Percentiles rank a stretch among this genome's conserved stretches.
These are phyloP conservation scores for Pulveroboletus sp. DNA, from an alignment of 768 basidiomycete genomes.

Conservation along the genomic window DNA sequence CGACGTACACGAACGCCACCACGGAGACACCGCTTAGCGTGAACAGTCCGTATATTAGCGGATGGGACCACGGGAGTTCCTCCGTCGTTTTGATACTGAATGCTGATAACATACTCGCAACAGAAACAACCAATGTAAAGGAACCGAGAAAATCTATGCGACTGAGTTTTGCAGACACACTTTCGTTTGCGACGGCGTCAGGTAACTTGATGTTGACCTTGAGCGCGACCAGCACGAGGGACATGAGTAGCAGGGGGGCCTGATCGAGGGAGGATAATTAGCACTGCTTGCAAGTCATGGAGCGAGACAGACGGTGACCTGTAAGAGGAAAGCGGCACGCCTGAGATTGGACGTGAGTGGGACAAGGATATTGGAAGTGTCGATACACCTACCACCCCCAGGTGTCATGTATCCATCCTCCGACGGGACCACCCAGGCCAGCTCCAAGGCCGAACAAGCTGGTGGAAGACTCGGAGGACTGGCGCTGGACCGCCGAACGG, in stretches of 20 bases:
- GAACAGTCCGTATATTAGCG: slow-evolving; percentile 66
- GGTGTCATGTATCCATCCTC: slow-evolving; percentile 80
- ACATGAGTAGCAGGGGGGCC: slow-evolving; percentile 72
- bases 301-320: slow-evolving; percentile 43
- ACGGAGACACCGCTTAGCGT: slow-evolving; percentile 49
- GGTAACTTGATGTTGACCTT: slow-evolving; percentile 79
- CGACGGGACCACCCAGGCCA: slow-evolving; percentile 73
- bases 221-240: slow-evolving; percentile 61
- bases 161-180: slow-evolving; percentile 56
- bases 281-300: background rate
- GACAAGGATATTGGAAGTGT: background rate
- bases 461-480: slow-evolving; percentile 9
- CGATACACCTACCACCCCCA: slow-evolving; percentile 69
- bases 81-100: slow-evolving; percentile 75
- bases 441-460: slow-evolving; percentile 84
- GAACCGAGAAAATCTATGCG: slow-evolving; percentile 86
- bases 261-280: slow-evolving; percentile 31
- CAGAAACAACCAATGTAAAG: slow-evolving; percentile 66
- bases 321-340: slow-evolving; percentile 82
- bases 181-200: slow-evolving; percentile 56
- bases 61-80: slow-evolving; percentile 71
- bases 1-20: slow-evolving; percentile 67
- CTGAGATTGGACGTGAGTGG: slow-evolving; percentile 36
- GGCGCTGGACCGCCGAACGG: slow-evolving; percentile 1
- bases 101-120: slow-evolving; percentile 71